Evolutionary conservation across 176 grass and related monocot species (phyloP).

Genomic region (Lolium multiflorum): DNA sequence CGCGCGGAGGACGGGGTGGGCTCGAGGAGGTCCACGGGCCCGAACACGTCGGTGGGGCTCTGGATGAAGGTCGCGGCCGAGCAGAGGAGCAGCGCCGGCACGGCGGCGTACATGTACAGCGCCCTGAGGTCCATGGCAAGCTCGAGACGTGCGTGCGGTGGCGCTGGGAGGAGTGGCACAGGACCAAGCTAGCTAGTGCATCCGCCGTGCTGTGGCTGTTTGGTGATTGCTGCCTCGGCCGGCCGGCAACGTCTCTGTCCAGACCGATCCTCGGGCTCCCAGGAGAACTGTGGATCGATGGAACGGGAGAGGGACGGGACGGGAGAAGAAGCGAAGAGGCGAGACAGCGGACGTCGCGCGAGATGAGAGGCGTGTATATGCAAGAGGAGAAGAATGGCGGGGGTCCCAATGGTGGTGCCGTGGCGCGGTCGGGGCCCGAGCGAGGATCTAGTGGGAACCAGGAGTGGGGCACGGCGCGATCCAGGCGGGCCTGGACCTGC

Average conservation of each 20-base stretch:
- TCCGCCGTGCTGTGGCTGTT: background rate
- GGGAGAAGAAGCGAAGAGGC: slow-evolving; percentile 1
- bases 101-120: slow-evolving; percentile 37
- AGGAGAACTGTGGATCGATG: slow-evolving; percentile 52
- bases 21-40: slow-evolving; percentile 47
- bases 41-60: slow-evolving; percentile 72
- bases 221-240: background rate
- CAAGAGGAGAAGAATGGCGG: background rate
- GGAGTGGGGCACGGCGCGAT: slow-evolving; percentile 9
- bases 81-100: slow-evolving; percentile 51
- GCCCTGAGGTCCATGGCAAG: slow-evolving; percentile 41
- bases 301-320: background rate
- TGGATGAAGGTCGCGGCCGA: slow-evolving; percentile 69
- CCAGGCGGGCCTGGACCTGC: slow-evolving; percentile 22
- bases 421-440: slow-evolving; percentile 31
- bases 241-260: slow-evolving; percentile 28
- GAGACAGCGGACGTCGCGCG: background rate
- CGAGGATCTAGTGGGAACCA: slow-evolving; percentile 53
- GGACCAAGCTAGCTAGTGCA: too few relatives aligned
- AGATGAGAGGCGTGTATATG: background rate
- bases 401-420: background rate
- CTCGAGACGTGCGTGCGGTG: background rate
- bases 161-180: too few relatives aligned
- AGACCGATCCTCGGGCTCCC: slow-evolving; percentile 53
- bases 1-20: slow-evolving; percentile 47